Evolutionary conservation across 2,329 filamentous ascomycete genomes (phyloP).

Genomic region (Huntiella abstrusa): DNA sequence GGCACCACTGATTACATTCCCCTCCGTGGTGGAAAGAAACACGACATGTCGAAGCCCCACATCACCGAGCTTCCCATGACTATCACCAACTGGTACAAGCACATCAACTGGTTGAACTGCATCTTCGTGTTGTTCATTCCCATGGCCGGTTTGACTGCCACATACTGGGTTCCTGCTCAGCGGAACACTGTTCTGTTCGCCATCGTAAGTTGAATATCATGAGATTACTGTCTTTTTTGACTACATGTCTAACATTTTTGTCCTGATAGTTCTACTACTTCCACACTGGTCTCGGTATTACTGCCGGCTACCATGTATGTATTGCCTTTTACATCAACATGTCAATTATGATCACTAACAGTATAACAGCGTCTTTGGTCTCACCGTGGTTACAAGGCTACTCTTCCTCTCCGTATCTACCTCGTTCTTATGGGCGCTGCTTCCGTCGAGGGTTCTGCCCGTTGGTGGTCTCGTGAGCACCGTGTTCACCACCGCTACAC

Average conservation of each 20-base stretch:
- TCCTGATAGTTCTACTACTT: conserved; percentile 42
- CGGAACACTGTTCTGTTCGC: conserved; percentile 56
- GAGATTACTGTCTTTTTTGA: neutral
- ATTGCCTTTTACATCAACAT: neutral
- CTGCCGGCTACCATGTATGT: conserved; percentile 33
- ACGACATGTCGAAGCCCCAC: conserved; percentile 53
- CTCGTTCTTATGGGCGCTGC: conserved; percentile 65
- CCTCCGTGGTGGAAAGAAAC: conserved; percentile 23
- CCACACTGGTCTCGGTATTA: conserved; percentile 65
- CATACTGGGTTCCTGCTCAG: conserved; percentile 61
- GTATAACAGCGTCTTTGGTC: conserved; percentile 55
- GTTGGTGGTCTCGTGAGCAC: conserved; percentile 80
- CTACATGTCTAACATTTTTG: neutral
- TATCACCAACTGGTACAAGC: conserved; percentile 69
- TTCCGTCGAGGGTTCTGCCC: conserved; percentile 67
- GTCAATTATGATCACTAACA: conserved; percentile 1
- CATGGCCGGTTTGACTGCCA: conserved; percentile 49
- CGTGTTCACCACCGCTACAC: conserved; percentile 81
- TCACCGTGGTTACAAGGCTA: conserved; percentile 66
- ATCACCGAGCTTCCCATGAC: conserved; percentile 72
- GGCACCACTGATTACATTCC: conserved; percentile 38
- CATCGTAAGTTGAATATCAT: conserved; percentile 20
- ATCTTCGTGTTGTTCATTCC: conserved; percentile 64
- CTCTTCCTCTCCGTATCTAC: conserved; percentile 58
- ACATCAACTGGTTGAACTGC: conserved; percentile 87